Conservation (phyloP, 2,329 filamentous ascomycete genomes). For the Penicillium sp. region DNA sequence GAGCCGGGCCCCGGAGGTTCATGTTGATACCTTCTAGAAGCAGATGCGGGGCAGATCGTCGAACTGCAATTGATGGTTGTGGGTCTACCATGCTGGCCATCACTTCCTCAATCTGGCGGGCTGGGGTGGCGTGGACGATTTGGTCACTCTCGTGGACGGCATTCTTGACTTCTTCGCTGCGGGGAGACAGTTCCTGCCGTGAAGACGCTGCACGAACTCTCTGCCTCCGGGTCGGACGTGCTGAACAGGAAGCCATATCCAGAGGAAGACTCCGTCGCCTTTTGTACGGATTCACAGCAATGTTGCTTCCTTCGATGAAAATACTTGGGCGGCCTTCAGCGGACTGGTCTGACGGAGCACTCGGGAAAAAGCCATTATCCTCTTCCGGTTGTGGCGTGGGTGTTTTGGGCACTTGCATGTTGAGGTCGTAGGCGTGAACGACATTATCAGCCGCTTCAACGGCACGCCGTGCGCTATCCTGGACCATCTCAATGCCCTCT, state of each 20-base stretch:
- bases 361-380: conserved; percentile 36
- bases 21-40: conserved; percentile 38
- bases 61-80: conserved; percentile 36
- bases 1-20: conserved; percentile 33
- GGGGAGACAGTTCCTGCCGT: conserved; percentile 37
- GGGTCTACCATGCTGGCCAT: conserved; percentile 41
- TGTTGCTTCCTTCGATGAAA: conserved; percentile 45
- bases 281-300: conserved; percentile 47
- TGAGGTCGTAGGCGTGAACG: conserved; percentile 72
- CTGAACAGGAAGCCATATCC: conserved; percentile 29
- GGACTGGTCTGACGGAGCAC: conserved; percentile 22
- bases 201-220: conserved; percentile 34
- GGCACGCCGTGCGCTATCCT: conserved; percentile 71
- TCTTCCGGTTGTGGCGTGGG: conserved; percentile 54
- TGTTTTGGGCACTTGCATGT: conserved; percentile 71
- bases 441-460: conserved; percentile 75
- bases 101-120: conserved; percentile 40
- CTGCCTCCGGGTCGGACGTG: conserved; percentile 36
- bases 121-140: conserved; percentile 38
- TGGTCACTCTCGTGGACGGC: conserved; percentile 46
- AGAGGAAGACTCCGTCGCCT: conserved; percentile 44
- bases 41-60: conserved; percentile 37
- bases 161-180: conserved; percentile 43
- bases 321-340: conserved; percentile 41
- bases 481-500: conserved; percentile 69